These are phyloP conservation scores for Citrus cavaleriei DNA, from an alignment of 345 rosid genomes.

Conservation along the genomic window DNA sequence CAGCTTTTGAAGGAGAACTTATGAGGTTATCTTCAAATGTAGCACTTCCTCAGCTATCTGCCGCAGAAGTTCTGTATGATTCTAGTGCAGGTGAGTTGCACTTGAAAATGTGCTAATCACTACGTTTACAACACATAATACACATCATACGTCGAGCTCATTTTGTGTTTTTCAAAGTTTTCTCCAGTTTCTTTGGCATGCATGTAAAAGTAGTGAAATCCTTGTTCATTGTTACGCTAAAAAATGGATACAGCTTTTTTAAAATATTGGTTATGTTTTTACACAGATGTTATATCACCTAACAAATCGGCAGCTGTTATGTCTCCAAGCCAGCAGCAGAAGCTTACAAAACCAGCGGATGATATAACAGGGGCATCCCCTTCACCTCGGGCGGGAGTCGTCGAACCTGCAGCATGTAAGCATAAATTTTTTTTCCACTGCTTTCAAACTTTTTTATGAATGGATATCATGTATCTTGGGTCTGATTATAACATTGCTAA, in stretches of 20 bases:
- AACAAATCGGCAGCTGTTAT: conserved; percentile 30
- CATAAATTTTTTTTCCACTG: conserved; percentile 13
- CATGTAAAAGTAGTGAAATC: not conserved
- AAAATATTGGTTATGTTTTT: conserved; percentile 13
- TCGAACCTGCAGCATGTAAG: conserved; percentile 66
- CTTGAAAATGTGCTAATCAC: conserved; percentile 3
- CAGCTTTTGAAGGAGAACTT: conserved; percentile 47
- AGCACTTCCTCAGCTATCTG: conserved; percentile 55
- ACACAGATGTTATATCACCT: conserved; percentile 40
- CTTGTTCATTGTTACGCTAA: not conserved
- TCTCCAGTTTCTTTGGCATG: not conserved
- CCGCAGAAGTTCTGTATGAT: conserved; percentile 65
- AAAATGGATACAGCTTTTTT: conserved; percentile 15
- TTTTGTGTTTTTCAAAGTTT: not conserved
- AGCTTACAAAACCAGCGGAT: conserved; percentile 38
- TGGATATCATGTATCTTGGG: conserved; percentile 12
- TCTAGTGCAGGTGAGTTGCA: conserved; percentile 45
- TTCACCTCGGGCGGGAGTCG: conserved; percentile 30
- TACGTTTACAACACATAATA: not conserved
- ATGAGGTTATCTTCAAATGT: conserved; percentile 58
- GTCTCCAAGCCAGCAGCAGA: conserved; percentile 48
- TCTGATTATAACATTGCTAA: conserved; percentile 13
- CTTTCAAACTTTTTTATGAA: not conserved
- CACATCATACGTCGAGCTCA: not conserved
- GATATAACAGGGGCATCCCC: conserved; percentile 35